These are phyloP conservation scores for Pelagophyceae sp. DNA, from an alignment of 352 stramenopile species.

Conservation along the genomic window DNA sequence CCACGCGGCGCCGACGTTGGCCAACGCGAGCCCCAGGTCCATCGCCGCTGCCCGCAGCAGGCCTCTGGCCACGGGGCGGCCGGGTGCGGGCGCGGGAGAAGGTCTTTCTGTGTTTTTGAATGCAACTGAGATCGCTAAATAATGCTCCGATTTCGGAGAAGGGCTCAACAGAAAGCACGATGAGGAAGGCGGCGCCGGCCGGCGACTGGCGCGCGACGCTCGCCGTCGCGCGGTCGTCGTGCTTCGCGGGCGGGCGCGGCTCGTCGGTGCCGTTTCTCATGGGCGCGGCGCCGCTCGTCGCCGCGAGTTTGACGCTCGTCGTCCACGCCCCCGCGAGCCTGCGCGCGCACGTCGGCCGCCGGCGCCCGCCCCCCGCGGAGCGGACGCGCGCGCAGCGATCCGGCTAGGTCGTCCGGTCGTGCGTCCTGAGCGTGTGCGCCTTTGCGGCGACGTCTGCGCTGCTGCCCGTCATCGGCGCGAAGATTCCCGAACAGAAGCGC, in stretches of 20 bases:
- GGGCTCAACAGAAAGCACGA: background rate
- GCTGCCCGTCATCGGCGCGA: constrained; percentile 1
- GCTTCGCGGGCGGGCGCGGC: background rate
- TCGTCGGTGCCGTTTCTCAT: background rate
- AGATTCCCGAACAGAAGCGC: background rate
- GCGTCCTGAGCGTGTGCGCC: background rate
- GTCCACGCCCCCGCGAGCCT: background rate
- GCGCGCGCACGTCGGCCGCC: background rate
- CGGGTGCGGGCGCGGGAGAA: no score
- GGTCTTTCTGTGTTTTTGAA: no score
- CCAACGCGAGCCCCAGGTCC: no score
- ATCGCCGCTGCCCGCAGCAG: no score
- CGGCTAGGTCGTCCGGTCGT: background rate
- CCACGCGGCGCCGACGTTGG: no score
- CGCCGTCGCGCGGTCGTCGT: background rate
- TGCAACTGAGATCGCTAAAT: no score
- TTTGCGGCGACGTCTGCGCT: background rate
- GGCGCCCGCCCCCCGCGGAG: background rate
- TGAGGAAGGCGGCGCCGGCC: background rate
- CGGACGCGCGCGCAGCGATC: no score
- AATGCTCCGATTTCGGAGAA: no score
- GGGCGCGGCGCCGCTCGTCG: background rate
- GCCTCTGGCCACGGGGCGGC: no score
- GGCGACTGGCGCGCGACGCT: background rate
- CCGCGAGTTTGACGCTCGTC: background rate